Percentiles rank a stretch among this genome's conserved stretches.
phyloP scores from a whole-genome alignment of 116 monocot species.

The Cymodocea nodosa region DNA sequence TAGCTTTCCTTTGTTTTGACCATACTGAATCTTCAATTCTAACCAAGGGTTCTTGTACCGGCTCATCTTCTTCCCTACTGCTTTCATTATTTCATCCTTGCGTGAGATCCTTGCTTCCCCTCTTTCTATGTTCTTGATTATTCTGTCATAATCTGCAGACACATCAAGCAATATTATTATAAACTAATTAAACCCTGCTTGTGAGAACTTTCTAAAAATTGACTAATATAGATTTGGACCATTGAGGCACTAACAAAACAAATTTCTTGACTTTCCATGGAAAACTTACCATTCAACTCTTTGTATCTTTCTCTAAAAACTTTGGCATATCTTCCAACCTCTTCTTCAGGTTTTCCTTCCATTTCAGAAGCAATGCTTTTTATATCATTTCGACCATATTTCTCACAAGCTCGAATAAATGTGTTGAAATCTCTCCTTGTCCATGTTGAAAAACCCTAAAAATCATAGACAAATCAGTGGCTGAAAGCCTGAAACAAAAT shows the following conservation, averaged over 20 bases:
- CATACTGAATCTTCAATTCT: slow-evolving; percentile 98
- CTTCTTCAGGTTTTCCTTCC: slow-evolving; percentile 88
- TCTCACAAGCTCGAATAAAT: slow-evolving; percentile 95
- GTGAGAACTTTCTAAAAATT: neutral
- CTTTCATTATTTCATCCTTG: slow-evolving; percentile 98
- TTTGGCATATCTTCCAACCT: slow-evolving; percentile 89
- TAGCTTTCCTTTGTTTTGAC: slow-evolving; percentile 96
- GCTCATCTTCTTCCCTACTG: slow-evolving; percentile 87
- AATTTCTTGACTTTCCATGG: neutral
- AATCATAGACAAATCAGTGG: slow-evolving; percentile 7
- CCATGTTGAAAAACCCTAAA: slow-evolving; percentile 94
- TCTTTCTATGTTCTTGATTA: slow-evolving; percentile 96
- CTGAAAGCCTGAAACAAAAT: neutral
- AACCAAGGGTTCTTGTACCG: slow-evolving; percentile 98
- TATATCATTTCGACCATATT: slow-evolving; percentile 86
- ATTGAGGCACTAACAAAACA: neutral
- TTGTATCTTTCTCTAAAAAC: slow-evolving; percentile 89
- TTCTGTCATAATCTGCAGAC: slow-evolving; percentile 77
- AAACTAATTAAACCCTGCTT: neutral
- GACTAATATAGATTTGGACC: neutral
- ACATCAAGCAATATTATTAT: slow-evolving; percentile 2
- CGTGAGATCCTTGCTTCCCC: slow-evolving; percentile 94
- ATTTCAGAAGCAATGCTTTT: slow-evolving; percentile 88
- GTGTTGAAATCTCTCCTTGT: slow-evolving; percentile 89
- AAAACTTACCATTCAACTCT: slow-evolving; percentile 70